A percentile compares a stretch with the other conserved stretches of the same genome.
phyloP scores from a whole-genome alignment of 2,329 filamentous ascomycete genomes.

The Pseudovirgaria hyperparasitica region DNA sequence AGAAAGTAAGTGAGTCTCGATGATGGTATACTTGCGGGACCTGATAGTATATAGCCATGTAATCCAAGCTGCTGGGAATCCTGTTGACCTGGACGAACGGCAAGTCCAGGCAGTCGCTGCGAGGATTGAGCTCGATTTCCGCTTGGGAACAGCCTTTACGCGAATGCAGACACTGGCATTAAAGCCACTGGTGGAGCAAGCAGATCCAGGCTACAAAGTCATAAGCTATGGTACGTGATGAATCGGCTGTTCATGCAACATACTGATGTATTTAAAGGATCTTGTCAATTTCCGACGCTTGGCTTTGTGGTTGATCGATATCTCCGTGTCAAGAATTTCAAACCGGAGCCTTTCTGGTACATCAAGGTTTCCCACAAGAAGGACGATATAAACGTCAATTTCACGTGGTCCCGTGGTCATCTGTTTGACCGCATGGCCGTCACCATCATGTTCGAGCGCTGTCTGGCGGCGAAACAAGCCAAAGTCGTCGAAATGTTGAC shows the following conservation, averaged over 20 bases:
- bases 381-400: conserved; percentile 67
- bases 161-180: conserved; percentile 72
- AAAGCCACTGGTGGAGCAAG: conserved; percentile 53
- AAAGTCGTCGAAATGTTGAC: conserved; percentile 76
- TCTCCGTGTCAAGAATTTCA: conserved; percentile 84
- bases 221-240: conserved; percentile 64
- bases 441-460: conserved; percentile 73
- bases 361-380: conserved; percentile 74
- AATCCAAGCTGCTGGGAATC: conserved; percentile 64
- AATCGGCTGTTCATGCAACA: conserved; percentile 16
- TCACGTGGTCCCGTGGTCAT: conserved; percentile 68
- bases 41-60: conserved; percentile 53
- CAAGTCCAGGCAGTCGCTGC: conserved; percentile 81
- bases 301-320: conserved; percentile 97
- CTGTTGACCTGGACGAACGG: conserved; percentile 66
- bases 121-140: conserved; percentile 79
- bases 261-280: conserved; percentile 39
- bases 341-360: conserved; percentile 83
- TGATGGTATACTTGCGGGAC: background rate
- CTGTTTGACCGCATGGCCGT: conserved; percentile 81
- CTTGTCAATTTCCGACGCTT: conserved; percentile 92
- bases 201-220: too few relatives aligned
- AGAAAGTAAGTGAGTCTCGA: conserved; percentile 49
- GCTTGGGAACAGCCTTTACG: conserved; percentile 88
- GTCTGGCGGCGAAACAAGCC: conserved; percentile 61